Evolutionary conservation across 805 yeast genomes (phyloP), one percentile per base, ranked within the genome.

Genomic region (Saccharomycopsis sp.): DNA sequence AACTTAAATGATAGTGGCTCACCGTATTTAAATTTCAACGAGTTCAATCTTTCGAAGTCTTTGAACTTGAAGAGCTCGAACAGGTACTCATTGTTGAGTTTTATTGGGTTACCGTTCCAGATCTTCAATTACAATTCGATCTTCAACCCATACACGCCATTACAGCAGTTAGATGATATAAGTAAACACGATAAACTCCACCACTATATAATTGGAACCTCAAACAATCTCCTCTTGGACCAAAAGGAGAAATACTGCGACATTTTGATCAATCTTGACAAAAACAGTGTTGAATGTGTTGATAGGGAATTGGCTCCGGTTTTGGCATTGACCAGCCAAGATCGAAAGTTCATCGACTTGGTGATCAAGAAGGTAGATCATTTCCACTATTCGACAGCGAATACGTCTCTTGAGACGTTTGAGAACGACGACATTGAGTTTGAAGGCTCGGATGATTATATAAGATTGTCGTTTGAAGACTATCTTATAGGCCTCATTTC

Each of bases 111-210:
- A 35, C 99, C 99, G 0, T 74, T 94, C 54, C 92, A 87, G 65
- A 70, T 91, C 1, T 94, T 94, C 71, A 90, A 90, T 54, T 81
- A 82, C 64, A 96, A 96, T 51, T 91, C 96, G 1, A 78, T 93
- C 60, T 92, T 96, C 77, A 86, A 87, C 64, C 98, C 99, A 1
- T 94, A 93, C 72, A 78, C 92, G n/a, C 96, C 98, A 0, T 74
- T 94, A 57, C 99, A 93, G 70, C 98, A 93, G 68, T 74, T 93
- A 58, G 87, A 87, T 56, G 91, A 87, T 64, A 75, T 94, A 56
- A 76, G 75, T 35, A 77, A 79, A 20, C 73, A 75, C 1, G 79
- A 78, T 55, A 61, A 61, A 24, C 79, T 92, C 0, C 73, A 78
- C 41, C 83, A 84, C 68, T 94, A 83, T 64, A 73, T 89, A 67